These are phyloP conservation scores for Pleurotus sapidus DNA, from an alignment of 768 basidiomycete genomes.

Conservation along the genomic window DNA sequence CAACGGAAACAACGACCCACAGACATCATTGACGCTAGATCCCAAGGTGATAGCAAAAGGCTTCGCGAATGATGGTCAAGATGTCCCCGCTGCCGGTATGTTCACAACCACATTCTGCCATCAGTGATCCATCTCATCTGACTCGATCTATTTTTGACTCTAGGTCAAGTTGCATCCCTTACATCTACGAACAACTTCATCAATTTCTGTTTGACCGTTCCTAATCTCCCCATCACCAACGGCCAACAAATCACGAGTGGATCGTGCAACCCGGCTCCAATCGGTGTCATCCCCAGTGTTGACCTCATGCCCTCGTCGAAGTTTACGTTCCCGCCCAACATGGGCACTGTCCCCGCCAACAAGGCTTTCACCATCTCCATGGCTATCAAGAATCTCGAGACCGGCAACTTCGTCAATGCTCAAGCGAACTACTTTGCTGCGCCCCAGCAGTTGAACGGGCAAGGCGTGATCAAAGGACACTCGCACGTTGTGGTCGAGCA, in stretches of 20 bases:
- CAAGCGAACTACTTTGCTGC: slow-evolving; percentile 53
- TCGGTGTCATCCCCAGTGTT: slow-evolving; percentile 49
- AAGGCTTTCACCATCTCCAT: slow-evolving; percentile 49
- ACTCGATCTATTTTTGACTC: not conserved
- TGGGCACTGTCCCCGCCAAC: slow-evolving; percentile 42
- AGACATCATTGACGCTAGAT: slow-evolving; percentile 45
- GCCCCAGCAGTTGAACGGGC: slow-evolving; percentile 49
- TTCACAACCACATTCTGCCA: not conserved
- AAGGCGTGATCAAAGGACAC: slow-evolving; percentile 54
- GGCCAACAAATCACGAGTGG: slow-evolving; percentile 49
- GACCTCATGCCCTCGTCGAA: slow-evolving; percentile 48
- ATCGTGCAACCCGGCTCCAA: slow-evolving; percentile 59
- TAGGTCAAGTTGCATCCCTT: slow-evolving; percentile 48
- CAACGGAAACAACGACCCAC: slow-evolving; percentile 33
- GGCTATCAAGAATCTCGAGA: slow-evolving; percentile 41
- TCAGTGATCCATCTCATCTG: not conserved
- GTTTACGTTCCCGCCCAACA: slow-evolving; percentile 42
- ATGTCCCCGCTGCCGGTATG: slow-evolving; percentile 30
- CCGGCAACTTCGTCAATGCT: slow-evolving; percentile 56
- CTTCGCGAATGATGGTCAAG: slow-evolving; percentile 51
- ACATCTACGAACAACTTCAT: slow-evolving; percentile 63
- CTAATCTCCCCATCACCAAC: slow-evolving; percentile 50
- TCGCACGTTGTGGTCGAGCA: slow-evolving; percentile 58
- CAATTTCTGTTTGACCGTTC: slow-evolving; percentile 47
- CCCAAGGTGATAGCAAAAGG: slow-evolving; percentile 40